Evolutionary conservation across 495 filamentous ascomycete species (phyloP).

Genomic region (Aspergillus hancockii): DNA sequence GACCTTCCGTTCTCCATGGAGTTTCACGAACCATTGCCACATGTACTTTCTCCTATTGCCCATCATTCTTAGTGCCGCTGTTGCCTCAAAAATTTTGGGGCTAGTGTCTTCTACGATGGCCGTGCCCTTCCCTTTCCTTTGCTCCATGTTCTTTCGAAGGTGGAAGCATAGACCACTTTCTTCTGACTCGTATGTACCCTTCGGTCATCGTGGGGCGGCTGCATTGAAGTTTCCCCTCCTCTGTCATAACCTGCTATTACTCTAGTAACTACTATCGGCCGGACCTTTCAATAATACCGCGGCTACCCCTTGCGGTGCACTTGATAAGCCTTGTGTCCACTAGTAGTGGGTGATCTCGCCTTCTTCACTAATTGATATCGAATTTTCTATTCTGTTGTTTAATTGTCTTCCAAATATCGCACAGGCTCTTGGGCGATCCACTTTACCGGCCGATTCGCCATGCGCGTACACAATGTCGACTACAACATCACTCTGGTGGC

Average conservation of each 20-base stretch:
- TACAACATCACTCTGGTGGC: slow-evolving; percentile 70
- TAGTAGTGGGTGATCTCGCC: slow-evolving; percentile 3
- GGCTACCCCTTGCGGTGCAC: slow-evolving; percentile 28
- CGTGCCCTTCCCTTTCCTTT: neutral
- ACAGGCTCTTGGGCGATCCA: slow-evolving; percentile 3
- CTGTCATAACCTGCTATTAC: neutral
- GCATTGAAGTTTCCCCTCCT: neutral
- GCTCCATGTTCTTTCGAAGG: neutral
- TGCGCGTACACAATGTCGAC: slow-evolving; percentile 30
- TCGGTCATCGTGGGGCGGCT: neutral
- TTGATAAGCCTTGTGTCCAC: slow-evolving; percentile 36
- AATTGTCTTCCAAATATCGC: slow-evolving; percentile 4
- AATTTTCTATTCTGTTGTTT: slow-evolving; percentile 4
- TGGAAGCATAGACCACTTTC: neutral
- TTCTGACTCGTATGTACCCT: neutral
- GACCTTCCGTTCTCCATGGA: neutral
- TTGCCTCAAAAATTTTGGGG: neutral
- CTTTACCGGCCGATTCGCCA: slow-evolving; percentile 12
- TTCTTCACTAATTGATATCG: neutral
- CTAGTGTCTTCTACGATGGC: neutral
- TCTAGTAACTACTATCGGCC: slow-evolving; percentile 20
- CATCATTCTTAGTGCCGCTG: neutral
- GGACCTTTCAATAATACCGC: slow-evolving; percentile 14
- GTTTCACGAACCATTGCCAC: neutral
- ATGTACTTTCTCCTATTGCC: neutral